Evolutionary conservation across 1,284 basidiomycete genomes (phyloP).

Genomic region (Calocybe gambosa): DNA sequence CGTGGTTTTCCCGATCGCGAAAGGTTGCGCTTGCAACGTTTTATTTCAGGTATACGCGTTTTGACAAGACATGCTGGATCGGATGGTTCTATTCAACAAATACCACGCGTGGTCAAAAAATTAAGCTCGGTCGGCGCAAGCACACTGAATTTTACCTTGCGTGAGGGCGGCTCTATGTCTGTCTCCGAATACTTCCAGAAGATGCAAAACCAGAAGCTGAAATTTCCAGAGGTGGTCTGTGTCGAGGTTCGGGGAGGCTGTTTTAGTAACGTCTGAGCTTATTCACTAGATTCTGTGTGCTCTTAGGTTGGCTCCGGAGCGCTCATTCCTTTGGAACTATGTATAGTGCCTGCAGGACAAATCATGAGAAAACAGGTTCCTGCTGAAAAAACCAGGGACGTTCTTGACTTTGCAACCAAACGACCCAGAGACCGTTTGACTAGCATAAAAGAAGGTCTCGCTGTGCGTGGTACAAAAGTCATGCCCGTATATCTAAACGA

Average conservation of each 20-base stretch:
- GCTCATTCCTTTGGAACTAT: slow-evolving; percentile 63
- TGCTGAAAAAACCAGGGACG: slow-evolving; percentile 55
- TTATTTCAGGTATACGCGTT: slow-evolving; percentile 53
- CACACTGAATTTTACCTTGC: slow-evolving; percentile 45
- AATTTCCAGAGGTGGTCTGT: slow-evolving; percentile 55
- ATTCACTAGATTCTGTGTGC: background rate
- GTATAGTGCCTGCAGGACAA: slow-evolving; percentile 59
- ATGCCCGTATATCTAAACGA: background rate
- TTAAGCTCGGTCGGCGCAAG: slow-evolving; percentile 45
- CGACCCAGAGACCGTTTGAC: slow-evolving; percentile 52
- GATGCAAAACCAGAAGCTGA: slow-evolving; percentile 43
- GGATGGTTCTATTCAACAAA: slow-evolving; percentile 29
- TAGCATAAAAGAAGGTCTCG: slow-evolving; percentile 52
- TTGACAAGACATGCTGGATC: slow-evolving; percentile 33
- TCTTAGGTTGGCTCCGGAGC: slow-evolving; percentile 59
- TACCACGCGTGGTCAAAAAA: slow-evolving; percentile 49
- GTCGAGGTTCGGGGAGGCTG: slow-evolving; percentile 42
- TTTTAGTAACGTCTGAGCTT: background rate
- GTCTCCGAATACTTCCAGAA: slow-evolving; percentile 58
- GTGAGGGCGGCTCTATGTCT: slow-evolving; percentile 45
- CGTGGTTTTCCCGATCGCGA: slow-evolving; percentile 52
- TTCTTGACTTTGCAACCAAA: slow-evolving; percentile 69
- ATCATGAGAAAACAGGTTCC: slow-evolving; percentile 72
- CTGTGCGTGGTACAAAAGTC: slow-evolving; percentile 27
- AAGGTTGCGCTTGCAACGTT: slow-evolving; percentile 53